A percentile compares a stretch with the other conserved stretches of the same genome.
Evolutionary conservation across 768 basidiomycete species (phyloP).

Genomic region (Collybiopsis confluens): DNA sequence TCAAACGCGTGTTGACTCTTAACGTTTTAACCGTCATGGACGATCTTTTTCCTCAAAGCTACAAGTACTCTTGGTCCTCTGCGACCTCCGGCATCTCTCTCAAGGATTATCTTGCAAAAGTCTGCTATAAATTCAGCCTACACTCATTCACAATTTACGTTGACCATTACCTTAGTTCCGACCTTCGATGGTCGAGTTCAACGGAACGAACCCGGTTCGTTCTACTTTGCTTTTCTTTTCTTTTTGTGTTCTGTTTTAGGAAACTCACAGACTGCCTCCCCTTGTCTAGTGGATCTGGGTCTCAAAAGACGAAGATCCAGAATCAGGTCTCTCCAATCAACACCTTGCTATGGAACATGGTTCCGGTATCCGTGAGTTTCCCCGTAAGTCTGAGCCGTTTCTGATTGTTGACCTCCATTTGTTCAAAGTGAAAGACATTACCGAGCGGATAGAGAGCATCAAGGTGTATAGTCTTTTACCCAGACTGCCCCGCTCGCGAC

Average conservation of each 20-base stretch:
- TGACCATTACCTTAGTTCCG: constrained; percentile 43
- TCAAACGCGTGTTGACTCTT: background rate
- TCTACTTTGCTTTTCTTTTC: background rate
- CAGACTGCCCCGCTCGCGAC: background rate
- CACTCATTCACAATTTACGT: too few relatives aligned
- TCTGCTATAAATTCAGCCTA: constrained; percentile 14
- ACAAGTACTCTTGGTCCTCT: constrained; percentile 50
- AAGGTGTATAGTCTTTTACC: constrained; percentile 34
- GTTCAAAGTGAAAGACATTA: constrained; percentile 50
- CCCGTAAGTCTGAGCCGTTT: background rate
- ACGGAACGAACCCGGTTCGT: constrained; percentile 69
- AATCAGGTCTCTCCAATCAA: constrained; percentile 19
- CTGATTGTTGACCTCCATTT: background rate
- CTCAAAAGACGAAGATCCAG: constrained; percentile 9
- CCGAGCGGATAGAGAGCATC: constrained; percentile 54
- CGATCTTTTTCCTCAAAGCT: constrained; percentile 13
- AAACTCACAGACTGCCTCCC: background rate
- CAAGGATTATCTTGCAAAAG: constrained; percentile 54
- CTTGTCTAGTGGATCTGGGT: constrained; percentile 66
- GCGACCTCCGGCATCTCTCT: constrained; percentile 36
- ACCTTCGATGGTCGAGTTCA: constrained; percentile 76
- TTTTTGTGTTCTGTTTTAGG: too few relatives aligned
- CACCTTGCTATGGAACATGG: constrained; percentile 35
- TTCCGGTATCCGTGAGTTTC: constrained; percentile 2
- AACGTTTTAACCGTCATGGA: background rate